phyloP scores from a whole-genome alignment of 1,284 basidiomycete genomes.

The Rhodotorula sp. region DNA sequence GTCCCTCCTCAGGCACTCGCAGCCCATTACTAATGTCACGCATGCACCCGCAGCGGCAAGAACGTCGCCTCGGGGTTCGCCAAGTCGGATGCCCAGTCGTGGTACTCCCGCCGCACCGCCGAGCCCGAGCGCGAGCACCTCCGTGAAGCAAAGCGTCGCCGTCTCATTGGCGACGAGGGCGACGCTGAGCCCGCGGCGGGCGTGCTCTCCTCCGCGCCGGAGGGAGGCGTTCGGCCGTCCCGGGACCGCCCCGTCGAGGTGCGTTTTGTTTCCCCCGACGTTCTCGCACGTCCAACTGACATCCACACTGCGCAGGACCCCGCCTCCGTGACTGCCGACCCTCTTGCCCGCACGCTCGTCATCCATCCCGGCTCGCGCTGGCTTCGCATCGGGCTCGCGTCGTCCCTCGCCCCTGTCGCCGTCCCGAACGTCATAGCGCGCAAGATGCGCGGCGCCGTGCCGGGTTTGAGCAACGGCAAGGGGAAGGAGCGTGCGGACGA shows the following conservation, averaged over 20 bases:
- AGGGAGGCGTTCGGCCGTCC: constrained; percentile 2
- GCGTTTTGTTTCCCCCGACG: neutral
- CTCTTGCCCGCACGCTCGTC: constrained; percentile 60
- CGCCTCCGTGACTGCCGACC: constrained; percentile 4
- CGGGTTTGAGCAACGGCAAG: neutral
- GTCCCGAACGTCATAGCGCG: constrained; percentile 77
- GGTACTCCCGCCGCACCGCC: constrained; percentile 22
- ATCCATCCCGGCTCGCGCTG: constrained; percentile 91
- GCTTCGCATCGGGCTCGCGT: constrained; percentile 83
- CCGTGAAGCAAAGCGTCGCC: constrained; percentile 31
- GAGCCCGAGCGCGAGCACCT: constrained; percentile 24
- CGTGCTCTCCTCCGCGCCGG: neutral
- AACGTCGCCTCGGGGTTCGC: constrained; percentile 36
- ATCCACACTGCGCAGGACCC: neutral
- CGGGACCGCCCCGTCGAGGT: neutral
- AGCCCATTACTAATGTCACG: neutral
- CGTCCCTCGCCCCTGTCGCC: constrained; percentile 74
- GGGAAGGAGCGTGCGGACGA: constrained; percentile 12
- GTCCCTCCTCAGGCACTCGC: neutral
- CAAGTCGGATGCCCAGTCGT: constrained; percentile 33
- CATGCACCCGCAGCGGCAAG: constrained; percentile 28
- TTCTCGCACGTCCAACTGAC: neutral
- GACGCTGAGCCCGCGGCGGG: neutral
- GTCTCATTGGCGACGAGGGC: constrained; percentile 32
- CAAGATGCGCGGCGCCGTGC: constrained; percentile 8